Evolutionary conservation across 352 stramenopile genomes (phyloP).

Genomic region (Aphanomyces stellatus): DNA sequence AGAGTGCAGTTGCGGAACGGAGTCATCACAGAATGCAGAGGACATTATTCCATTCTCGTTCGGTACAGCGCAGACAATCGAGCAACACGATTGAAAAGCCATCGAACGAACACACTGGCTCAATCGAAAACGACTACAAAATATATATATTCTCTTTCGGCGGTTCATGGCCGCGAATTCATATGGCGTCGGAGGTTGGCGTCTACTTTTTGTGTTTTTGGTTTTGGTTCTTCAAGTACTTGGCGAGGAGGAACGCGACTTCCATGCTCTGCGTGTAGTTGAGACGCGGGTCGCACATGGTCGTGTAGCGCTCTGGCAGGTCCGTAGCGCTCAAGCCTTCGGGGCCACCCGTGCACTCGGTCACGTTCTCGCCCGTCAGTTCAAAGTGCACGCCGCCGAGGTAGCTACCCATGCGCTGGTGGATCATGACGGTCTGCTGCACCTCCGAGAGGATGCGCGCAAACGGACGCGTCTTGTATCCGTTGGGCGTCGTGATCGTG

Average conservation of each 20-base stretch:
- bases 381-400: conserved; percentile 95
- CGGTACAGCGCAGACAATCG: too few species aligned
- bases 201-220: background rate
- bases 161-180: background rate
- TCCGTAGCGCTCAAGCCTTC: conserved; percentile 91
- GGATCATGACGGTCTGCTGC: conserved; percentile 96
- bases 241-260: conserved; percentile 95
- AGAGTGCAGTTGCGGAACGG: too few species aligned
- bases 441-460: conserved; percentile 95
- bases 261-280: conserved; percentile 98
- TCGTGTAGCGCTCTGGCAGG: conserved; percentile 92
- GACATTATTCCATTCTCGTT: too few species aligned
- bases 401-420: conserved; percentile 89
- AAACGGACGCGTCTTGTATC: conserved; percentile 97
- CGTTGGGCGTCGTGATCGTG: conserved; percentile 94
- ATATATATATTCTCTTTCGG: too few species aligned
- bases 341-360: conserved; percentile 96
- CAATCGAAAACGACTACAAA: too few species aligned
- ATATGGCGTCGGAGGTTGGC: background rate
- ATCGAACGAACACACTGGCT: too few species aligned
- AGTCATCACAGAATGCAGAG: too few species aligned
- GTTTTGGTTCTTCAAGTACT: conserved; percentile 49
- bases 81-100: too few species aligned
- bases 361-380: conserved; percentile 98
- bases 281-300: conserved; percentile 95